Evolutionary conservation across 768 basidiomycete genomes (phyloP), one percentile per base, ranked within the genome.

Genomic region (Leccinum incarnatum): DNA sequence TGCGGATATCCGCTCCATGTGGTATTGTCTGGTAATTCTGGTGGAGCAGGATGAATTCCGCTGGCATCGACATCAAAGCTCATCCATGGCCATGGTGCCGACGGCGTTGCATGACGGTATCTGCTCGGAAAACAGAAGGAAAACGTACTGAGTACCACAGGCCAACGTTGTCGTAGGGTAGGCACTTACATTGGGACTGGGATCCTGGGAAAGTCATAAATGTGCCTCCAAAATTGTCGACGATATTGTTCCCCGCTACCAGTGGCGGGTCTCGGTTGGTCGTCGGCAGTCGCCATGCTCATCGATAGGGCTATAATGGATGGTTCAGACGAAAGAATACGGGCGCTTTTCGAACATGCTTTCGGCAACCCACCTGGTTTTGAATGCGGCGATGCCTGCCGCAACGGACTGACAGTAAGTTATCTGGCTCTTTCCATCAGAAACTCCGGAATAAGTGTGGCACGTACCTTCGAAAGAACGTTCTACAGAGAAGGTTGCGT

Each of bases 1-100:
- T 82, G 79, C 0, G 84, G 83, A 62, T 84, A 85, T 53, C 62
- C 61, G 5, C 56, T n/a, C 77, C 79, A 79, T 29, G 45, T 30
- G 10, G 36, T 19, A 15, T 37, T 15, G 5, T 32, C 46, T 5
- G 21, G 12, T 4, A 32, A 25, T 14, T 30, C 52, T 3, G 19
- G 29, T 40, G 48, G 34, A 23, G 32, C 5, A 1, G 36, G 27
- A 11, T n/a, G 37, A 15, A 53, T 53, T 14, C 57, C 48, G 42
- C 54, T 21, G 9, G 27, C 25, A 58, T 67, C 70, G 14, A 34
- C 47, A 53, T 67, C 64, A 32, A 76, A 62, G 52, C 72, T 62
- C 60, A 76, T 67, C 68, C 73, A 78, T 4, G 77, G 77, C 77
- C 77, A 78, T 21, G 77, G 77, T 1, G 72, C 72, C 1, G 72